phyloP scores from a whole-genome alignment of 1,284 basidiomycete genomes.

The Jaminaea rosea region DNA sequence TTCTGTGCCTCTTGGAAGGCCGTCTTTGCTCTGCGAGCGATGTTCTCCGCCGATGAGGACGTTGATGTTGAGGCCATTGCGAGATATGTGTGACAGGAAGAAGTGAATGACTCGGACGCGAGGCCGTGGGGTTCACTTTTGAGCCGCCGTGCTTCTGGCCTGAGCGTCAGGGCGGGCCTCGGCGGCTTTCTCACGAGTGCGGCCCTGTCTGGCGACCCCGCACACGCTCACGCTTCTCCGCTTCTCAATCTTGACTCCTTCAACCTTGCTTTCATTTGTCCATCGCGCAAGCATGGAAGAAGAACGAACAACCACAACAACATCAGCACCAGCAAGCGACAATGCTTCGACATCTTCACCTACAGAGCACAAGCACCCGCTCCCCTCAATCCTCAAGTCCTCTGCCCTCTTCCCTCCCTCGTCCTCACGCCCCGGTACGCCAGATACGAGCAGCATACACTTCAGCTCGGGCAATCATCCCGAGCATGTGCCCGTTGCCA shows the following conservation, averaged over 20 bases:
- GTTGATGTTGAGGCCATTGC: background rate
- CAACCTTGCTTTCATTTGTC: too few species aligned
- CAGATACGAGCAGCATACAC: background rate
- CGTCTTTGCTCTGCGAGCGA: conserved; percentile 18
- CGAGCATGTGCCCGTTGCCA: background rate
- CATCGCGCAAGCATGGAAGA: too few species aligned
- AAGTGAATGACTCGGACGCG: too few species aligned
- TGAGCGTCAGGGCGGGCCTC: too few species aligned
- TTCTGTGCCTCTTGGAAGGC: conserved; percentile 20
- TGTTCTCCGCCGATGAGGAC: conserved; percentile 6
- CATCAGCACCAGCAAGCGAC: background rate
- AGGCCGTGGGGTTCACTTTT: too few species aligned
- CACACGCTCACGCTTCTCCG: too few species aligned
- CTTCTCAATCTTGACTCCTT: too few species aligned
- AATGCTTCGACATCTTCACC: background rate
- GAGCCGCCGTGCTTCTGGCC: too few species aligned
- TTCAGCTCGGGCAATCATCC: background rate
- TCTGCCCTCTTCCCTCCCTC: background rate
- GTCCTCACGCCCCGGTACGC: background rate
- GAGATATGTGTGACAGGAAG: background rate
- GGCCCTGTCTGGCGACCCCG: too few species aligned
- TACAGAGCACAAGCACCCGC: background rate
- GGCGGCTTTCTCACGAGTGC: too few species aligned
- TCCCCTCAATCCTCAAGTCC: background rate
- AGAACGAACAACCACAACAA: background rate